Base-by-base conservation (phyloP, 1,284 basidiomycete species). In the Malassezia sympodialis region DNA sequence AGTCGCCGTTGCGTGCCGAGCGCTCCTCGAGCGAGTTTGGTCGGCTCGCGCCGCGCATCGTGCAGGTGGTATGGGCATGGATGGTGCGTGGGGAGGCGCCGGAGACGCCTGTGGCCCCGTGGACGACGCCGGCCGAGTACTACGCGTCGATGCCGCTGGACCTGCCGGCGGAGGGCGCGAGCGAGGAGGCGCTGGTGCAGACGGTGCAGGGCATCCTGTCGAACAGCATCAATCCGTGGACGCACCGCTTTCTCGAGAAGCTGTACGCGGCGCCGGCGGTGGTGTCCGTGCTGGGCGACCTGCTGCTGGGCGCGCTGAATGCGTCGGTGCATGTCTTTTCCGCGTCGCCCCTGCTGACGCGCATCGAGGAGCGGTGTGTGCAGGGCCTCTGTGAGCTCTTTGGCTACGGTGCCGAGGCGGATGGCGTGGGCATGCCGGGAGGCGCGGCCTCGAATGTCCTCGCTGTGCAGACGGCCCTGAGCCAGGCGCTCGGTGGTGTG, bases 261-360 rank as follows among this genome's bases (percentile, higher is more conserved):
- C 71, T 78, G 30, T 78, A 78, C 48, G 60, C 76, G 12, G 71
- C 75, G 7, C 73, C 76, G 2, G 73, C 73, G 31, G 67, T 76
- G 14, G 66, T 75, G 14, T 76, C 75, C n/a, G 59, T 77, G 23
- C 68, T 69, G n/a, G 65, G 70, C 2, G 76, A 77, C 51, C 52
- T 76, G 34, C 58, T 77, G 14, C 68, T 77, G 7, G 66, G 73
- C 10, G 68, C 74, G 1, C 57, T 78, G 30, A 78, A 78, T 41
- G 76, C 77, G 19, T 76, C 76, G 54, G 71, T 73, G 4, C 76
- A 77, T 56, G 76, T 78, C 49, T 76, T 74, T 59, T 74, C 72
- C 31, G 76, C 76, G 8, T 75, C 75, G 4, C 77, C 77, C 4
- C 67, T 75, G 39, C 69, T 78, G 37, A 76, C 73, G 5, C 50